phyloP scores from a whole-genome alignment of 192 early-diverging fungal species.

The Podila clonocystis region DNA sequence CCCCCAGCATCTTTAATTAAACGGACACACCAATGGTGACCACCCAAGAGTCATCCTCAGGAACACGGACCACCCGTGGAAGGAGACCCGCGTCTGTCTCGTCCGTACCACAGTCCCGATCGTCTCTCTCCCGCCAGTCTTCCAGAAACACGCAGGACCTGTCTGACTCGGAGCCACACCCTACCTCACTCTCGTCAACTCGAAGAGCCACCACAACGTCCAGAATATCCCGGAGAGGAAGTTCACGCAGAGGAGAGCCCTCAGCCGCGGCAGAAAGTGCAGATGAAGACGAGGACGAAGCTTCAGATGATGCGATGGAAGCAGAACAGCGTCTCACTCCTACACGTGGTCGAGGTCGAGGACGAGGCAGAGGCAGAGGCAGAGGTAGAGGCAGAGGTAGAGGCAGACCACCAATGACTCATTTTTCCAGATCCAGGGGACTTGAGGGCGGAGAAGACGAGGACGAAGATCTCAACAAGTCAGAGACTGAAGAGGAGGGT shows the following conservation, averaged over 20 bases:
- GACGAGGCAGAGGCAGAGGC: not conserved
- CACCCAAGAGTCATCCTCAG: slow-evolving; percentile 11
- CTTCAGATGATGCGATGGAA: too few species aligned
- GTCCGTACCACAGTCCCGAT: slow-evolving; percentile 1
- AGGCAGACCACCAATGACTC: not conserved
- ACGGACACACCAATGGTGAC: slow-evolving; percentile 10
- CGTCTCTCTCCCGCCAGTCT: slow-evolving; percentile 12
- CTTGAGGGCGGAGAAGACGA: slow-evolving; percentile 13
- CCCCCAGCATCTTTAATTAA: not conserved
- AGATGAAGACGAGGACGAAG: not conserved
- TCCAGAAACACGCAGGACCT: not conserved
- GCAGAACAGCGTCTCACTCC: not conserved
- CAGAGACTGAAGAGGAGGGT: not conserved
- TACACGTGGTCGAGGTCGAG: not conserved
- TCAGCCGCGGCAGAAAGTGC: not conserved
- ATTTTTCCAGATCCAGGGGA: not conserved
- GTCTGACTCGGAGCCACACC: slow-evolving; percentile 3
- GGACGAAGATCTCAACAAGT: slow-evolving; percentile 16
- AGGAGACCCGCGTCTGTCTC: slow-evolving; percentile 2
- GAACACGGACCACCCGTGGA: slow-evolving; percentile 16
- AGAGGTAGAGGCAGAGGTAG: not conserved
- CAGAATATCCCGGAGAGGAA: not conserved
- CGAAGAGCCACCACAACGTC: slow-evolving; percentile 8
- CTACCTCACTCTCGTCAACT: slow-evolving; percentile 4
- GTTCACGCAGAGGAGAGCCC: slow-evolving; percentile 4